Evolutionary conservation across 306 rosid genomes (phyloP).

Genomic region (Sicyos baderoa): DNA sequence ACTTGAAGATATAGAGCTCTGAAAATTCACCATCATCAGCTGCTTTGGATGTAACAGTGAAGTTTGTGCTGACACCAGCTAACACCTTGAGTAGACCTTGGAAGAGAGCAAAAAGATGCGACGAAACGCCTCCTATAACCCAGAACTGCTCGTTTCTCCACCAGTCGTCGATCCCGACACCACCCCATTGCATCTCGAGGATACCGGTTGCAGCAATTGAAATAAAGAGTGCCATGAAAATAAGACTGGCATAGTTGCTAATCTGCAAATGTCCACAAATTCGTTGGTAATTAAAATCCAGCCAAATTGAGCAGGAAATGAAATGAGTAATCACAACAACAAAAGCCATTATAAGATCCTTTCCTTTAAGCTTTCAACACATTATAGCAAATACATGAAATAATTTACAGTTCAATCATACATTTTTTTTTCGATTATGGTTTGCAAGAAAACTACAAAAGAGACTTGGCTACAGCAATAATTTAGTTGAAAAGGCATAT

Average conservation of each 20-base stretch:
- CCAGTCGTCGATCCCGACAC: slow-evolving; percentile 86
- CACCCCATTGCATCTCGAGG: slow-evolving; percentile 98
- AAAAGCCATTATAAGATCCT: not conserved
- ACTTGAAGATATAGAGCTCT: slow-evolving; percentile 84
- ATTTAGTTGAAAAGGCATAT: not conserved
- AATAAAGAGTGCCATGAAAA: slow-evolving; percentile 84
- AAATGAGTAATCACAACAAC: not conserved
- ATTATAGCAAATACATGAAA: not conserved
- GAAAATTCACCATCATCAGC: slow-evolving; percentile 94
- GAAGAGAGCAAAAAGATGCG: slow-evolving; percentile 82
- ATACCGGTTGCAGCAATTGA: slow-evolving; percentile 86
- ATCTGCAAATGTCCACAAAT: slow-evolving; percentile 43
- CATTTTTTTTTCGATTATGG: not conserved
- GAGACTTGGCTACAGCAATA: not conserved
- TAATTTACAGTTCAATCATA: not conserved
- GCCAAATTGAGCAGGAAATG: not conserved
- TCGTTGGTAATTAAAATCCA: slow-evolving; percentile 13
- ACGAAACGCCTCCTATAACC: slow-evolving; percentile 94
- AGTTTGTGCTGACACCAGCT: slow-evolving; percentile 87
- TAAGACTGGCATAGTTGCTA: slow-evolving; percentile 85
- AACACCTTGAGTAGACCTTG: slow-evolving; percentile 91
- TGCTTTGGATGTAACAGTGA: slow-evolving; percentile 90
- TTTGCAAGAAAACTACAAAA: not conserved
- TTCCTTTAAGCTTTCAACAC: not conserved
- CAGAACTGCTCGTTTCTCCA: slow-evolving; percentile 98